Evolutionary conservation across 768 basidiomycete species (phyloP), one percentile per base, ranked within the genome.

Genomic region (Hydnomerulius pinastri): DNA sequence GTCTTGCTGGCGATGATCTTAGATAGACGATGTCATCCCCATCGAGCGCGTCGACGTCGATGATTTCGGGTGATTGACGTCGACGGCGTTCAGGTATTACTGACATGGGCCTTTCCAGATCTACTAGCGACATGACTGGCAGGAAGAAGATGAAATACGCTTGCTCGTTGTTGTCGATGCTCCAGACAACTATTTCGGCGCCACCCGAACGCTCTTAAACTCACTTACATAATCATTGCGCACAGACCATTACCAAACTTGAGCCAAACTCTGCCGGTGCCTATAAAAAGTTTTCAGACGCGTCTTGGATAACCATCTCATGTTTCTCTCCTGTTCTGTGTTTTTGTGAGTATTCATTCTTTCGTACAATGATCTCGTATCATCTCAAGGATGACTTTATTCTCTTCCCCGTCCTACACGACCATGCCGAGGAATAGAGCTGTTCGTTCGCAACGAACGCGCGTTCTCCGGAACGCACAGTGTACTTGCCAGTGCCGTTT

Each of bases 361-460:
- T 36, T 36, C 9, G 4, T 44, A 28, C 36, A 29, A 48, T 40
- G 32, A 17, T 27, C 27, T 46, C 23, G 6, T 20, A 10, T 37
- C 53, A 29, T 54, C 35, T 54, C 44, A 48, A 15, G 52, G 85
- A 87, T 87, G 86, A 85, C 80, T 77, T 77, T 77, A 80, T 89
- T 89, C 87, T 89, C 86, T 90, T 89, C 87, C 87, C 87, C 87
- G 86, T 85, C 87, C 72, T 89, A 89, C 65, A 85, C 87, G 87
- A 89, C 88, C 80, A 84, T 90, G 88, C 76, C 82, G 87, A 88
- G 86, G 67, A 75, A 80, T 69, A 88, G 86, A 86, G 85, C 61
- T 64, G 82, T 85, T 77, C 78, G 82, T 87, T 86, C 82, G 82
- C 83, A 84, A 83, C 84, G 75, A 75, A 83, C 79, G 72, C 69